A percentile compares a stretch with the other conserved stretches of the same genome.
phyloP scores from a whole-genome alignment of 495 filamentous ascomycete species.

The Trichoderma reesei region DNA sequence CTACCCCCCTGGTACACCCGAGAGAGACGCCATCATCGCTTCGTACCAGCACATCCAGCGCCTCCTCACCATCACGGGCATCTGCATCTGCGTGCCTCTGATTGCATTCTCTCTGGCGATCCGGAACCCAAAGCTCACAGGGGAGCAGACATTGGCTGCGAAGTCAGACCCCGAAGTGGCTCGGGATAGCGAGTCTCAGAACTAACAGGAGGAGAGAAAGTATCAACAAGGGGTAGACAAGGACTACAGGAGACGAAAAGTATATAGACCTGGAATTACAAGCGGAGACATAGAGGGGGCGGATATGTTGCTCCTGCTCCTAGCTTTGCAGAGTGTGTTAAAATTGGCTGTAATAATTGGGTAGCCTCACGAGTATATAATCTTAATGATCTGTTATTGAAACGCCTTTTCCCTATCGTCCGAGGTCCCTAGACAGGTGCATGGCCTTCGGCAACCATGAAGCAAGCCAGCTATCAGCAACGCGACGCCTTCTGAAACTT shows the following conservation, averaged over 20 bases:
- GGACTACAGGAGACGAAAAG: background rate
- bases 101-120: slow-evolving; percentile 33
- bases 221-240: background rate
- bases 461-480: no score
- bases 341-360: background rate
- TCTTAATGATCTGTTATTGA: no score
- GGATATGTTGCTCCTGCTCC: background rate
- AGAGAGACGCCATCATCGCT: slow-evolving; percentile 33
- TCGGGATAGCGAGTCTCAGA: background rate
- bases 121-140: slow-evolving; percentile 34
- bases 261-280: no score
- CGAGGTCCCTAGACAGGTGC: no score
- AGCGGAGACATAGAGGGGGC: background rate
- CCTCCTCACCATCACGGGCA: slow-evolving; percentile 38
- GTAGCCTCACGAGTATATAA: no score
- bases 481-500: no score
- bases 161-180: slow-evolving; percentile 19
- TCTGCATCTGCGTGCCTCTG: slow-evolving; percentile 41
- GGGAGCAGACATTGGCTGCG: slow-evolving; percentile 37
- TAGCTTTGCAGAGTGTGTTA: background rate
- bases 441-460: no score
- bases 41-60: slow-evolving; percentile 39
- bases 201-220: background rate
- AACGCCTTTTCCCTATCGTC: no score
- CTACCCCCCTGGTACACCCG: slow-evolving; percentile 34